Evolutionary conservation across 768 basidiomycete species (phyloP).

Genomic region (Zangia roseola): DNA sequence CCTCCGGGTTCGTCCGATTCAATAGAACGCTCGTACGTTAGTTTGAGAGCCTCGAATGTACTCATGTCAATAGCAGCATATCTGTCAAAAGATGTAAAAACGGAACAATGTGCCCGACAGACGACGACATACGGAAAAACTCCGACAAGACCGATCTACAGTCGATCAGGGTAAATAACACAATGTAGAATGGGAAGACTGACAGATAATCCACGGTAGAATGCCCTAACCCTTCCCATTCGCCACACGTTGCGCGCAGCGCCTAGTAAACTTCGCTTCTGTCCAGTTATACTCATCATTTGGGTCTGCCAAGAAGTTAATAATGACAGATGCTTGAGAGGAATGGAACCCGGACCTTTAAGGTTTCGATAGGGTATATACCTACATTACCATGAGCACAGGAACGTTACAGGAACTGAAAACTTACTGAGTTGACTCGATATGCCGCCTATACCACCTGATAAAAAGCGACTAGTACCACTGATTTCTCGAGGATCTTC

Average conservation of each 20-base stretch:
- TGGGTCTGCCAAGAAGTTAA: constrained; percentile 57
- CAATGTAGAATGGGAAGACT: constrained; percentile 33
- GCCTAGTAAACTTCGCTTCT: constrained; percentile 53
- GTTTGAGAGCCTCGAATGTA: constrained; percentile 93
- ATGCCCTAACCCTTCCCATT: constrained; percentile 77
- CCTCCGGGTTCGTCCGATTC: constrained; percentile 89
- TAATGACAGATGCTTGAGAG: background rate
- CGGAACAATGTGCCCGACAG: background rate
- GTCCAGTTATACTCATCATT: constrained; percentile 89
- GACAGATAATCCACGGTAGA: constrained; percentile 89
- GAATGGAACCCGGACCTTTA: constrained; percentile 58
- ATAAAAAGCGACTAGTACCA: constrained; percentile 87
- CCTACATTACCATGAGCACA: constrained; percentile 44
- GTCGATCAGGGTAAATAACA: constrained; percentile 11
- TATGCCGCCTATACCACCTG: constrained; percentile 96
- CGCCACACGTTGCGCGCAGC: constrained; percentile 76
- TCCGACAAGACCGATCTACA: constrained; percentile 88
- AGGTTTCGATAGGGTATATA: constrained; percentile 95
- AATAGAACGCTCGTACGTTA: constrained; percentile 84
- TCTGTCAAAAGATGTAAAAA: constrained; percentile 34
- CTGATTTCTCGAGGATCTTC: constrained; percentile 88
- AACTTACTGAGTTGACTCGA: constrained; percentile 84
- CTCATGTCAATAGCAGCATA: constrained; percentile 97
- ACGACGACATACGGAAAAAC: constrained; percentile 81
- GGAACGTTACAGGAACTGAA: constrained; percentile 4